Conservation (phyloP, 148 eudicot species). For the Bassia scoparia region DNA sequence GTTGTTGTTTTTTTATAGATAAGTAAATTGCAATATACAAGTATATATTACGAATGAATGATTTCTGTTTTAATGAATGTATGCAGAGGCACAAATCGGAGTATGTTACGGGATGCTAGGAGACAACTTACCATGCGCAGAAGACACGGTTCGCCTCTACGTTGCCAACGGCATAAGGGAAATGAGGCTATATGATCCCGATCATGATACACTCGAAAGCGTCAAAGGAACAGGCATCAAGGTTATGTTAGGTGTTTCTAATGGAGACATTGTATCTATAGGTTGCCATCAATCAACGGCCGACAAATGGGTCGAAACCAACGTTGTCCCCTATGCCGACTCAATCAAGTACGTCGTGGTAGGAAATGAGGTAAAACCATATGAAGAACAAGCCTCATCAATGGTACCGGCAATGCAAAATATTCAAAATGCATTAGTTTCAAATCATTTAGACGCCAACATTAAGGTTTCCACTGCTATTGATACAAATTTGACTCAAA, state of each 20-base stretch:
- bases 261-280: not conserved
- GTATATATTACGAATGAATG: too few species aligned
- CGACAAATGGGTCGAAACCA: constrained; percentile 16
- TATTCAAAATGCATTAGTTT: too few species aligned
- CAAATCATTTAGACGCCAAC: too few species aligned
- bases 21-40: too few species aligned
- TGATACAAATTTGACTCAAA: too few species aligned
- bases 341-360: too few species aligned
- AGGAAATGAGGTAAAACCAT: too few species aligned
- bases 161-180: constrained; percentile 13
- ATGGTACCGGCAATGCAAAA: too few species aligned
- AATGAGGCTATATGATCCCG: constrained; percentile 33
- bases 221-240: not conserved
- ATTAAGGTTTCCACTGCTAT: too few species aligned
- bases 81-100: constrained; percentile 29
- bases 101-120: constrained; percentile 32
- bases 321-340: constrained; percentile 31
- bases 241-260: constrained; percentile 9
- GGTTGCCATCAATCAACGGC: not conserved
- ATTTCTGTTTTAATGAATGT: too few species aligned
- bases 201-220: constrained; percentile 26
- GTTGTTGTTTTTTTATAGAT: too few species aligned
- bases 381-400: too few species aligned
- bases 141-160: constrained; percentile 24
- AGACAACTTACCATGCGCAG: constrained; percentile 20